These are phyloP conservation scores for Plasmopara viticola DNA, from an alignment of 352 stramenopile species.

Conservation along the genomic window DNA sequence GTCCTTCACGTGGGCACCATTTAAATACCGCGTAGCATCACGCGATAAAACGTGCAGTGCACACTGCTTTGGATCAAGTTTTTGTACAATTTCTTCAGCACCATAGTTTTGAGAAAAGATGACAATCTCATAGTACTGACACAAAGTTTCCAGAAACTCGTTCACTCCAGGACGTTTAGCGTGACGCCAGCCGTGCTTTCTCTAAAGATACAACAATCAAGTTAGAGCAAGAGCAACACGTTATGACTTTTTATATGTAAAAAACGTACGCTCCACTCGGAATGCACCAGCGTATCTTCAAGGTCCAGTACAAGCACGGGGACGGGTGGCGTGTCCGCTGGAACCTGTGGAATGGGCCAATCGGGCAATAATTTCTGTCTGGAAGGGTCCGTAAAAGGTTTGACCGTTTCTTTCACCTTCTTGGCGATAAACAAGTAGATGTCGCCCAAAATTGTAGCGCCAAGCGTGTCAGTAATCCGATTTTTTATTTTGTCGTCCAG, in stretches of 20 bases:
- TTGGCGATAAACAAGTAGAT: slow-evolving; percentile 47
- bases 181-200: slow-evolving; percentile 84
- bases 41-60: slow-evolving; percentile 77
- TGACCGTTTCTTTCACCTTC: slow-evolving; percentile 64
- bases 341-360: slow-evolving; percentile 79
- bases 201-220: slow-evolving; percentile 21
- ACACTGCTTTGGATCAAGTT: slow-evolving; percentile 79
- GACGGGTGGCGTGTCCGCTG: slow-evolving; percentile 64
- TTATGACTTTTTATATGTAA: not conserved
- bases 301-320: slow-evolving; percentile 81
- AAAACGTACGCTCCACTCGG: slow-evolving; percentile 80
- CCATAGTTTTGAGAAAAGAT: slow-evolving; percentile 84
- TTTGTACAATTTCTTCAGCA: slow-evolving; percentile 71
- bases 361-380: slow-evolving; percentile 79
- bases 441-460: slow-evolving; percentile 58
- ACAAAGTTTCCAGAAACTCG: slow-evolving; percentile 80
- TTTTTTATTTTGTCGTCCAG: slow-evolving; percentile 55
- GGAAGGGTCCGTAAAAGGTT: slow-evolving; percentile 77
- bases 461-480: slow-evolving; percentile 35
- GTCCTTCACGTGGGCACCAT: slow-evolving; percentile 81
- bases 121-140: slow-evolving; percentile 86
- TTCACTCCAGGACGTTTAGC: slow-evolving; percentile 81
- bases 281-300: slow-evolving; percentile 84
- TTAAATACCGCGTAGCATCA: slow-evolving; percentile 77
- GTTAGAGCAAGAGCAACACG: not conserved